These are phyloP conservation scores for Rhododendron williamsianum DNA, from an alignment of 148 eudicot genomes.

Conservation along the genomic window DNA sequence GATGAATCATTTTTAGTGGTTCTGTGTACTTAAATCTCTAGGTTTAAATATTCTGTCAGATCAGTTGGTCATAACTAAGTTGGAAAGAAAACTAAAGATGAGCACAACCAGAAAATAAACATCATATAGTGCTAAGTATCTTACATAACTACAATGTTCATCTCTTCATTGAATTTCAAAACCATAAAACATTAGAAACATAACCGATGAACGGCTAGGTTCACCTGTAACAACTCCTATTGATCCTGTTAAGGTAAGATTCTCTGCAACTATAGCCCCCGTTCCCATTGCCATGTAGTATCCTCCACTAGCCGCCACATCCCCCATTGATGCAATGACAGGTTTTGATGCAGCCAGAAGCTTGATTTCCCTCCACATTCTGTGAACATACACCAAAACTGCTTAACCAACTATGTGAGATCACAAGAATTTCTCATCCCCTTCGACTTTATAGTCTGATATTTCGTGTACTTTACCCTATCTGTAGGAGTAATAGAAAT, in stretches of 20 bases:
- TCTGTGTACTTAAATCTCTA: neutral
- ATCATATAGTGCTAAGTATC: neutral
- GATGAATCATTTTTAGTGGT: neutral
- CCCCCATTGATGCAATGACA: constrained; percentile 91
- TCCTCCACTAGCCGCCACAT: constrained; percentile 99
- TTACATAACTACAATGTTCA: neutral
- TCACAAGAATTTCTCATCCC: neutral
- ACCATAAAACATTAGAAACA: neutral
- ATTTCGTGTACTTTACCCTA: neutral
- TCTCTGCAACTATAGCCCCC: constrained; percentile 72
- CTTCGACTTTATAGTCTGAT: neutral
- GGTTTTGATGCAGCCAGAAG: constrained; percentile 78
- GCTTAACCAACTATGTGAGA: neutral
- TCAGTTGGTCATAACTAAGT: neutral
- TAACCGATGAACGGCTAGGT: neutral
- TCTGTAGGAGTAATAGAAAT: neutral
- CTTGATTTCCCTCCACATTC: constrained; percentile 97
- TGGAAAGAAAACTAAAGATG: neutral
- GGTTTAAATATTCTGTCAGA: neutral
- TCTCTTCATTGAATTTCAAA: neutral
- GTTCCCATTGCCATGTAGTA: constrained; percentile 99
- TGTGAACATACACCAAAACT: constrained; percentile 23
- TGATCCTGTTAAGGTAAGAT: constrained; percentile 90
- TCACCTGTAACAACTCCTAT: constrained; percentile 96
- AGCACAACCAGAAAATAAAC: neutral